Base-by-base conservation (phyloP, 306 rosid genomes). In the Ormosia emarginata region DNA sequence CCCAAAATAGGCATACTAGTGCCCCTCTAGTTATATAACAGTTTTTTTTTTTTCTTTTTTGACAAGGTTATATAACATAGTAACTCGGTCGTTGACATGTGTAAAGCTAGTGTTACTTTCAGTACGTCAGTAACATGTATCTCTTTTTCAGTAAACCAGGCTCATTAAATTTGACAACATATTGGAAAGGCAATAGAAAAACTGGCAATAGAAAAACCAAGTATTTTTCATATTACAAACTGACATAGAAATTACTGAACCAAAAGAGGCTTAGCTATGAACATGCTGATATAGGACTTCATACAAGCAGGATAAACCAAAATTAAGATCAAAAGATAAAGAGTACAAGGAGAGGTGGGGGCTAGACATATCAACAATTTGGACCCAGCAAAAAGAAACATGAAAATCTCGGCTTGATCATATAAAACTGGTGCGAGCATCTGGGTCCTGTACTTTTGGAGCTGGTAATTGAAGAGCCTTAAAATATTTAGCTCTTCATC, bases 151-250 rank as follows among this genome's bases (percentile, higher is more conserved):
- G 29, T 64, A 14, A 37, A 14, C 47, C 46, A 24, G 7, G 15
- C 15, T 10, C 10, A 24, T 44, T 10, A 1, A 41, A 18, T 41
- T 68, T 67, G 8, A 24, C 44, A 55, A 24, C 3, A 43, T 37
- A 10, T 14, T 12, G n/a, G 8, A 24, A 14, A 64, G 39, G 9
- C 64, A 57, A 55, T 12, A 30, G 76, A 30, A n/a, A 79, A 55
- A 49, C 24, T 3, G 40, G 9, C 64, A 57, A 55, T 12, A 30
- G 76, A 30, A n/a, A 79, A 55, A 49, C 24, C 4, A 32, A 59
- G 68, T 52, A 58, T 63, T 71, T 53, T 71, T 66, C 30, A 43
- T 64, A 63, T 49, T 70, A 79, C 83, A 83, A 83, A 44, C 59
- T 6, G 8, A 43, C 47, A 71, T 11, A 80, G 36, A 15, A 69